phyloP scores from a whole-genome alignment of 2,329 filamentous ascomycete genomes.

The Alternaria gaisen region DNA sequence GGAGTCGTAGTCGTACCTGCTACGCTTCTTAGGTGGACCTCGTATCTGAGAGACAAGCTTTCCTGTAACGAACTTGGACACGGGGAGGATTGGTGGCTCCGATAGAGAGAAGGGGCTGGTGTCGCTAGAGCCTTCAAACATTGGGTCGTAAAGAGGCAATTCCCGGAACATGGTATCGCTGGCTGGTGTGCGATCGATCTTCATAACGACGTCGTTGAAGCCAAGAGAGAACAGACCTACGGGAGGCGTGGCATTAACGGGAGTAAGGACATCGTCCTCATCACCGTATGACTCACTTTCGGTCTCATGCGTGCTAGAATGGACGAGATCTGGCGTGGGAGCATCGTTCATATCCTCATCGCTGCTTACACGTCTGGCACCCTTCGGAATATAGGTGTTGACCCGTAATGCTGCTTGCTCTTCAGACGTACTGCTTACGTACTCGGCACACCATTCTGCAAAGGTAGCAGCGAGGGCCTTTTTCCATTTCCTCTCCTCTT shows the following conservation, averaged over 20 bases:
- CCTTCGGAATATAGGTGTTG: slow-evolving; percentile 55
- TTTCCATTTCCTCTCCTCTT: slow-evolving; percentile 95
- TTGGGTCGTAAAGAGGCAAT: slow-evolving; percentile 76
- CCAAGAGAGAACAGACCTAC: slow-evolving; percentile 85
- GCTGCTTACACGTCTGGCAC: slow-evolving; percentile 18
- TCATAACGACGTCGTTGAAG: slow-evolving; percentile 82
- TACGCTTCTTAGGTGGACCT: slow-evolving; percentile 75
- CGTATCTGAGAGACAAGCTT: slow-evolving; percentile 75
- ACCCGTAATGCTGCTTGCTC: slow-evolving; percentile 75
- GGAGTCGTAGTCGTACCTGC: slow-evolving; percentile 81
- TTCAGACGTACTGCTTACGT: slow-evolving; percentile 71
- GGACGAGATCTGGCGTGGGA: slow-evolving; percentile 51
- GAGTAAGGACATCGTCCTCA: slow-evolving; percentile 54
- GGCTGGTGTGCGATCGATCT: slow-evolving; percentile 75
- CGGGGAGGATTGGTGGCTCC: slow-evolving; percentile 71
- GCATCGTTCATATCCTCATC: slow-evolving; percentile 50
- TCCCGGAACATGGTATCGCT: slow-evolving; percentile 81
- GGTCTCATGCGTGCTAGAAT: slow-evolving; percentile 49
- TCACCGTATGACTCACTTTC: slow-evolving; percentile 51
- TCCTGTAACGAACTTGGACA: slow-evolving; percentile 87
- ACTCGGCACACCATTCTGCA: slow-evolving; percentile 84
- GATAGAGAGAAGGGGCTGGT: slow-evolving; percentile 44
- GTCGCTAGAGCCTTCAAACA: slow-evolving; percentile 43
- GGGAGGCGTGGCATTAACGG: slow-evolving; percentile 63
- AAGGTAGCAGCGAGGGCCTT: slow-evolving; percentile 79